Evolutionary conservation across 2,329 filamentous ascomycete genomes (phyloP).

Genomic region (Talaromyces sp.): DNA sequence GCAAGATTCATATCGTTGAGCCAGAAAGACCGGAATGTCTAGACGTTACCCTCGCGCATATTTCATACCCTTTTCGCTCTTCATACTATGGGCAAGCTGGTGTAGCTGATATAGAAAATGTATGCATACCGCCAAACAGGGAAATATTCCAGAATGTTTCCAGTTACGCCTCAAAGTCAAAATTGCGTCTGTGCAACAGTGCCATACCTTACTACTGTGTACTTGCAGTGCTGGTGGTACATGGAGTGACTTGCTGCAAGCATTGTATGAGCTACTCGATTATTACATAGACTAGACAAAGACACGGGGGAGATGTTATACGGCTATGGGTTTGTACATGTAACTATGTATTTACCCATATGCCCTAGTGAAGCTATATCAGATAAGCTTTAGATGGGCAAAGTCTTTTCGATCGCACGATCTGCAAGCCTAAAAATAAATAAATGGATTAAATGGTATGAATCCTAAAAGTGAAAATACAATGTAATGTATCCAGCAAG

Average conservation of each 20-base stretch:
- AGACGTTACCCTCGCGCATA: no score
- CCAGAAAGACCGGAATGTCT: no score
- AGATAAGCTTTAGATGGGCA: background rate
- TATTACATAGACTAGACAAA: background rate
- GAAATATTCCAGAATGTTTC: background rate
- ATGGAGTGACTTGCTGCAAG: background rate
- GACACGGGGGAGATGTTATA: background rate
- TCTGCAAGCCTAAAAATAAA: background rate
- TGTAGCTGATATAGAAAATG: no score
- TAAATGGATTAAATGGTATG: constrained; percentile 4
- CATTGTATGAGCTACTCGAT: background rate
- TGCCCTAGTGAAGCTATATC: background rate
- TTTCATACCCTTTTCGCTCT: no score
- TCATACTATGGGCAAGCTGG: no score
- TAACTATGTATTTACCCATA: background rate
- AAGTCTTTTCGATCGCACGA: background rate
- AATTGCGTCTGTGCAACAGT: background rate
- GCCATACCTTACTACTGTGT: no score
- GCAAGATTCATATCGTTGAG: no score
- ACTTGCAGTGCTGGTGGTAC: no score
- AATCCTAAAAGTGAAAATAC: constrained; percentile 10
- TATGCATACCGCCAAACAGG: background rate
- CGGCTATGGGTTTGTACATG: background rate
- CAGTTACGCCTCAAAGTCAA: background rate
- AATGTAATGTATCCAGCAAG: constrained; percentile 9